A percentile compares a stretch with the other conserved stretches of the same genome.
These are phyloP conservation scores for Jaminaea rosea DNA, from an alignment of 1,284 basidiomycete species.

Conservation along the genomic window DNA sequence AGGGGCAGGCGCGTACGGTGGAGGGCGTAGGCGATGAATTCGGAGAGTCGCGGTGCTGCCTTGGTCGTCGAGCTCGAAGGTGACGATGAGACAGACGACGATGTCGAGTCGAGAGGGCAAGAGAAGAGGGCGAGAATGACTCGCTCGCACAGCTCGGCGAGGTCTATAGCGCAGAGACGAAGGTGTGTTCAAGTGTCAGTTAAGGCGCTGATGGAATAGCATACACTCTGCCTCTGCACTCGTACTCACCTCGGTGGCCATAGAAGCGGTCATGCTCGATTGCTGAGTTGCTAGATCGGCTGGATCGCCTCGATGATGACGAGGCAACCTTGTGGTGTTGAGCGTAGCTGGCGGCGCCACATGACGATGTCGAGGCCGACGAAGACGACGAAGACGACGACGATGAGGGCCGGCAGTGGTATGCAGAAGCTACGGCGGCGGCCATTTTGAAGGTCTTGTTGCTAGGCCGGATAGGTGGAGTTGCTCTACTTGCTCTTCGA, in stretches of 20 bases:
- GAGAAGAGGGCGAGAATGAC: constrained; percentile 40
- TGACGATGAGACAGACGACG: constrained; percentile 20
- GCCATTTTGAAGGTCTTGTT: too few relatives aligned
- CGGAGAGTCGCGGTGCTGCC: constrained; percentile 35
- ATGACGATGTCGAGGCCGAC: too few relatives aligned
- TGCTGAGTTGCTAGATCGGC: constrained; percentile 3
- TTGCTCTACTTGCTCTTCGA: too few relatives aligned
- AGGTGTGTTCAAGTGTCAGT: background rate
- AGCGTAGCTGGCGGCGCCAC: too few relatives aligned
- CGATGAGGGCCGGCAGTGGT: too few relatives aligned
- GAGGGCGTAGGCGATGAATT: constrained; percentile 47
- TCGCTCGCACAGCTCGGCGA: constrained; percentile 34
- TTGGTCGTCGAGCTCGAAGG: constrained; percentile 11
- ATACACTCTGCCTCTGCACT: background rate
- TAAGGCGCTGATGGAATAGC: background rate
- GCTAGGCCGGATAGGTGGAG: too few relatives aligned
- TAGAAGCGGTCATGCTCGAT: constrained; percentile 32
- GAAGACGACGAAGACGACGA: too few relatives aligned
- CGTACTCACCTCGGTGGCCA: constrained; percentile 23
- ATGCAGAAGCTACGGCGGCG: too few relatives aligned
- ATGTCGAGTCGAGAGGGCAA: constrained; percentile 39
- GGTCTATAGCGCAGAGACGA: constrained; percentile 10
- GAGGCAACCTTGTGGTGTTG: too few relatives aligned
- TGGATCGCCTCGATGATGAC: constrained; percentile 10
- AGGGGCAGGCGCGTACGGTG: constrained; percentile 44